Evolutionary conservation across 345 rosid genomes (phyloP), one percentile per base, ranked within the genome.

Genomic region (Ricinus communis): DNA sequence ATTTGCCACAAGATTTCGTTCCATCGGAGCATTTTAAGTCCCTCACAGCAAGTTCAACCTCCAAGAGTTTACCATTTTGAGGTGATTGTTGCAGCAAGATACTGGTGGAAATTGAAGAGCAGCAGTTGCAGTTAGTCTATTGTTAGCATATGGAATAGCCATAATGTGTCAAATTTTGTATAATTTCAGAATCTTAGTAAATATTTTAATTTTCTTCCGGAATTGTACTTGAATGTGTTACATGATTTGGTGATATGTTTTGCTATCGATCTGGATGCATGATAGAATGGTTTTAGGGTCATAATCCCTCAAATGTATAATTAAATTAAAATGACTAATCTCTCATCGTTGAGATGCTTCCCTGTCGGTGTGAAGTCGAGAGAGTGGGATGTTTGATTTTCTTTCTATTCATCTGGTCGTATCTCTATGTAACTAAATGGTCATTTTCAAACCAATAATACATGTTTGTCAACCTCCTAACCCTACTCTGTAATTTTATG

Each of bases 21-120:
- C 88, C 95, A 55, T 91, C 96, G 0, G 93, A 91, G 33, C 93
- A 90, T 81, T 88, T 88, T 55, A 92, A 92, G 84, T 85, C 93
- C 41, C 90, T 95, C 75, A 87, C 96, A 18, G 13, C 85, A 52
- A 92, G 91, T 79, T 85, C 93, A 63, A 95, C 99, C 75, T 84
- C 98, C 62, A 94, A 94, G 85, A 94, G 93, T 65, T 80, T 91
- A 66, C 95, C 98, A 6, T 94, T 94, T 68, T 94, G 76, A 87
- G 53, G 75, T 75, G 68, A 56, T 49, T 31, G 51, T 33, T 58
- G 62, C 16, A 65, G 21, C 19, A 10, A 27, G 36, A 14, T 66
- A 14, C 27, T 57, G 41, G 53, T 30, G 71, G 52, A 72, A 69
- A 59, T 66, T 50, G 57, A 62, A 65, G 76, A 71, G 55, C 51